phyloP scores from a whole-genome alignment of 306 rosid genomes.

The Crotalaria pallida region DNA sequence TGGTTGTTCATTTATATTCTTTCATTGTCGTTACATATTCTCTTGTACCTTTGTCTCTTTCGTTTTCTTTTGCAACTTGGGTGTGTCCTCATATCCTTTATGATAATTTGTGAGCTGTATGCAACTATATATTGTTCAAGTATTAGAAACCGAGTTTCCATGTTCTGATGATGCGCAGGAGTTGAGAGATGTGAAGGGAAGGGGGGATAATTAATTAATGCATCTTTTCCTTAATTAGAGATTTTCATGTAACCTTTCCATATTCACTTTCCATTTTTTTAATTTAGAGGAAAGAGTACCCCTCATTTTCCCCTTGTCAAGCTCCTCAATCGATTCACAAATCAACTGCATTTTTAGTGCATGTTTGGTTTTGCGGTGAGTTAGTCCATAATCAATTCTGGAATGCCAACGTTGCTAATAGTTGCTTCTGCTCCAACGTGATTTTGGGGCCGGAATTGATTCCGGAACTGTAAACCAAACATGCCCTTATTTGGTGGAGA shows the following conservation, averaged over 20 bases:
- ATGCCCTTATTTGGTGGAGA: too few relatives aligned
- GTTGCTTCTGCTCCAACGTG: too few relatives aligned
- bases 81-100: neutral
- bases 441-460: too few relatives aligned
- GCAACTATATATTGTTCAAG: neutral
- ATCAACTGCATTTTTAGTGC: too few relatives aligned
- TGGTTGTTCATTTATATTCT: conserved; percentile 28
- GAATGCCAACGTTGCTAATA: too few relatives aligned
- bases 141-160: neutral
- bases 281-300: too few relatives aligned
- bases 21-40: neutral
- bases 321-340: too few relatives aligned
- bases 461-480: too few relatives aligned
- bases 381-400: too few relatives aligned
- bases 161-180: neutral
- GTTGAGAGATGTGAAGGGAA: neutral
- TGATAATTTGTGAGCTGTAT: neutral
- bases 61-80: neutral
- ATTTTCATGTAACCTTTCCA: neutral
- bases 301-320: too few relatives aligned
- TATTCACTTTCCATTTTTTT: neutral
- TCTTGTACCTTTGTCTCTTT: neutral
- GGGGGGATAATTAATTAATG: neutral
- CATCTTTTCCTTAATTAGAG: neutral
- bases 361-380: too few relatives aligned